Percentiles rank a stretch among this genome's conserved stretches.
Conservation (phyloP, 78 protist species). For the Carpediemonas membranifera region DNA sequence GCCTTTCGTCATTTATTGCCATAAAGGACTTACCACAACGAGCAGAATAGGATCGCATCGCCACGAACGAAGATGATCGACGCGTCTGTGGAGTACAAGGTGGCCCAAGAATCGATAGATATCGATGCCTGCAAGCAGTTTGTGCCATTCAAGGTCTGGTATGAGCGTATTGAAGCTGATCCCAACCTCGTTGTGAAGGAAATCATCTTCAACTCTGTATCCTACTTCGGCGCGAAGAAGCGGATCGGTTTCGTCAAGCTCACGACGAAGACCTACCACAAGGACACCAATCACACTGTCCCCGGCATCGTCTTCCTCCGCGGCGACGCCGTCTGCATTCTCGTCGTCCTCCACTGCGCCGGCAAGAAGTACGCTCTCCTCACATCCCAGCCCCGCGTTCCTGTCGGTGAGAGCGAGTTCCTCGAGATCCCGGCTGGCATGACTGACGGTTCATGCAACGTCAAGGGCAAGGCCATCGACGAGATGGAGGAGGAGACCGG, state of each 20-base stretch:
- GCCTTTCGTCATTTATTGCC: too few species aligned
- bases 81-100: too few species aligned
- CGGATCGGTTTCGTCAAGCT: constrained; percentile 27
- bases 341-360: constrained; percentile 1
- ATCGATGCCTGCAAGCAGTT: too few species aligned
- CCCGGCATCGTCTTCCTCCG: constrained; percentile 26
- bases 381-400: constrained; percentile 32
- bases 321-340: constrained; percentile 21
- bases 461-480: constrained; percentile 24
- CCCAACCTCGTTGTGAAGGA: background rate
- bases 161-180: too few species aligned
- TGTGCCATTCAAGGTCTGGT: too few species aligned
- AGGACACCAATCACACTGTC: background rate
- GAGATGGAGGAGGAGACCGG: constrained; percentile 35
- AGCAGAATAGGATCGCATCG: too few species aligned
- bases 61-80: too few species aligned
- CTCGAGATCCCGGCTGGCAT: constrained; percentile 34
- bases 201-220: constrained; percentile 2
- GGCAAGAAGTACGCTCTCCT: constrained; percentile 16
- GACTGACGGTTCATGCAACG: constrained; percentile 22
- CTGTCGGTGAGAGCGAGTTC: background rate
- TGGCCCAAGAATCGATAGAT: too few species aligned
- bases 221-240: constrained; percentile 17
- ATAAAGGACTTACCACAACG: too few species aligned
- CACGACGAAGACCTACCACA: constrained; percentile 20